Percentiles rank a stretch among this genome's conserved stretches.
phyloP scores from a whole-genome alignment of 176 grass and related monocot genomes.

The Canna indica region DNA sequence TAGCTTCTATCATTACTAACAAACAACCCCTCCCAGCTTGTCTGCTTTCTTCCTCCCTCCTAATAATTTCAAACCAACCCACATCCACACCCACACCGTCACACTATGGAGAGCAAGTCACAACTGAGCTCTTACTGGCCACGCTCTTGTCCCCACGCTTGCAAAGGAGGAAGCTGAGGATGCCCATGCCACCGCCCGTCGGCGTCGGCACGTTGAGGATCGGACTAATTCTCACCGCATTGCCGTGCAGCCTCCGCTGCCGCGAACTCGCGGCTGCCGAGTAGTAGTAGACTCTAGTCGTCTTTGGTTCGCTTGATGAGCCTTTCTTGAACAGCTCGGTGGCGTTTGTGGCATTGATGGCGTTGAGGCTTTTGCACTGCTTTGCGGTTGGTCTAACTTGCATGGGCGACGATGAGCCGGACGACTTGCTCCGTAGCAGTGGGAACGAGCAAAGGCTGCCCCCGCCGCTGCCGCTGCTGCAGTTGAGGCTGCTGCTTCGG shows the following conservation, averaged over 20 bases:
- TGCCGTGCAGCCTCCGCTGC: neutral
- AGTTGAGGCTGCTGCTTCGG: constrained; percentile 7
- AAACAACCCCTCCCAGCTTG: neutral
- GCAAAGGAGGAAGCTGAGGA: constrained; percentile 11
- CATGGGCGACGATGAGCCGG: neutral
- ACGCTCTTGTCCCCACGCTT: constrained; percentile 15
- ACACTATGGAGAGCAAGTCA: neutral
- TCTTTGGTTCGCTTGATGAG: neutral
- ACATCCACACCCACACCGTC: neutral
- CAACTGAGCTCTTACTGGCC: neutral
- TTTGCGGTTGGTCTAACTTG: neutral
- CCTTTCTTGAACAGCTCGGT: neutral
- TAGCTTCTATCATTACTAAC: constrained; percentile 13
- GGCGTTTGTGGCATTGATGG: too few species aligned
- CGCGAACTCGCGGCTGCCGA: neutral
- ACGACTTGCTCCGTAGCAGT: constrained; percentile 19
- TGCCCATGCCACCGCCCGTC: neutral
- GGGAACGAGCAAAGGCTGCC: neutral
- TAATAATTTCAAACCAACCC: constrained; percentile 2
- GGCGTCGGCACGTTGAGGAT: constrained; percentile 11
- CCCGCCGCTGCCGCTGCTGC: neutral
- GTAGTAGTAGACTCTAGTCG: constrained; percentile 12
- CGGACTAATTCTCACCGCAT: constrained; percentile 12
- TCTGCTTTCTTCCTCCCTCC: neutral
- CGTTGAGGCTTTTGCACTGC: neutral